A percentile compares a stretch with the other conserved stretches of the same genome.
These are phyloP conservation scores for Podospora appendiculata DNA, from an alignment of 495 filamentous ascomycete genomes.

Conservation along the genomic window DNA sequence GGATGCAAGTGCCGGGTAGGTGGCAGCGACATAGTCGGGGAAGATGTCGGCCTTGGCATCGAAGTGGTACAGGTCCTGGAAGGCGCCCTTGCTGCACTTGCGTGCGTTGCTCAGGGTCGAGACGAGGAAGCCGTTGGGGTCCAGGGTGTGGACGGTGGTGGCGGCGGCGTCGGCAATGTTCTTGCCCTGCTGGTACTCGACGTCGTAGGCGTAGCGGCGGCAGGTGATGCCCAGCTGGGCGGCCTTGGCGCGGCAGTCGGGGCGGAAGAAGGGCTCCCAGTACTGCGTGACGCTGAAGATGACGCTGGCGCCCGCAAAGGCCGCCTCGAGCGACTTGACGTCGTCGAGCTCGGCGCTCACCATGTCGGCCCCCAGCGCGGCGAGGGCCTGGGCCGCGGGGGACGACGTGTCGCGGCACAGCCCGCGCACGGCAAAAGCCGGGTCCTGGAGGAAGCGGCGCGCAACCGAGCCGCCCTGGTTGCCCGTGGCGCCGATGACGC, in stretches of 20 bases:
- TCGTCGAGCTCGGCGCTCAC: slow-evolving; percentile 37
- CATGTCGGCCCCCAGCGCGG: slow-evolving; percentile 32
- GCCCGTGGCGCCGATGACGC: slow-evolving; percentile 36
- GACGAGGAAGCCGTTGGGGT: slow-evolving; percentile 37
- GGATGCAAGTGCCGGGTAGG: slow-evolving; percentile 31
- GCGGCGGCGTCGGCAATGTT: slow-evolving; percentile 49
- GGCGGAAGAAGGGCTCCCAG: slow-evolving; percentile 36
- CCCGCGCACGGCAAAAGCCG: slow-evolving; percentile 31
- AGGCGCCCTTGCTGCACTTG: slow-evolving; percentile 29
- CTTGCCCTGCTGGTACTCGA: slow-evolving; percentile 43
- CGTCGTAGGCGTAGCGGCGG: slow-evolving; percentile 38
- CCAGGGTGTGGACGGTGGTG: slow-evolving; percentile 30
- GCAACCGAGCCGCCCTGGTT: slow-evolving; percentile 38
- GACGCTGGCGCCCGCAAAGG: slow-evolving; percentile 36
- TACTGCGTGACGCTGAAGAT: slow-evolving; percentile 48
- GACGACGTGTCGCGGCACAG: slow-evolving; percentile 39
- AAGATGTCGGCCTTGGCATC: slow-evolving; percentile 36
- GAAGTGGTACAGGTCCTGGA: slow-evolving; percentile 34
- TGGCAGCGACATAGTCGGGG: slow-evolving; percentile 28
- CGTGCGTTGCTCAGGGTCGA: slow-evolving; percentile 32
- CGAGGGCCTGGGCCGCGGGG: slow-evolving; percentile 28
- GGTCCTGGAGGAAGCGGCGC: slow-evolving; percentile 26
- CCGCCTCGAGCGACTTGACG: slow-evolving; percentile 25
- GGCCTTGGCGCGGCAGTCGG: slow-evolving; percentile 19
- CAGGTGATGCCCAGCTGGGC: slow-evolving; percentile 16